Evolutionary conservation across 495 filamentous ascomycete species (phyloP), one percentile per base, ranked within the genome.

Genomic region (Paragyromitra xinjiangensis): DNA sequence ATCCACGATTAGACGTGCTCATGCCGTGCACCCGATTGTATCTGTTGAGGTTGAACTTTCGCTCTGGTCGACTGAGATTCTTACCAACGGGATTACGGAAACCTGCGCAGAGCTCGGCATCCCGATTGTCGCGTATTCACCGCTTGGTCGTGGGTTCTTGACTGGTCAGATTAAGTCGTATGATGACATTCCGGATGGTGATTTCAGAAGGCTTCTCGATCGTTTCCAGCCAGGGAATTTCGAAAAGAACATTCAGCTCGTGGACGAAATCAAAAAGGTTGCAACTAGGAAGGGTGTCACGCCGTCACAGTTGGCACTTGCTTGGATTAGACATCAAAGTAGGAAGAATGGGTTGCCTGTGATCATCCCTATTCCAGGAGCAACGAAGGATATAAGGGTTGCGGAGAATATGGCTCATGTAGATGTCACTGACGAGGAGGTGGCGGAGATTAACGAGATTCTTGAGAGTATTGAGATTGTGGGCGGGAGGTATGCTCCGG

Each of bases 41-140:
- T 88, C 88, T 3, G 92, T 94, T 22, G 94, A 97, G 83, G 89
- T 92, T 26, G 94, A 97, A 84, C 84, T 96, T 72, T 92, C 90
- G 6, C 81, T 97, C 51, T 94, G 86, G 81, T 83, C 87, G 5
- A 88, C 88, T 12, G 88, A 91, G 19, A 89, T 91, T 51, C 83
- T 95, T 11, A 83, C 88, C 6, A 95, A 97, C 80, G 93, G 91
- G 22, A 87, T 96, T 19, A 91, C 91, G 3, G 84, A 85, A 39
- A 87, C 90, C 1, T 96, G 93, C 78, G 89, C 88, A 11, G 87
- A 94, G 83, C 85, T 93, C 55, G 84, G 85, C 37, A 92, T 93
- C 81, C 92, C 93, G 0, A 77, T 97, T 40, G 82, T 95, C 19
- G 93, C 92, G 29, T 87, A 87, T 66, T 82, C 83, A 6, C 83